A percentile compares a stretch with the other conserved stretches of the same genome.
Conservation (phyloP, 78 protist species). For the Ministeria vibrans region DNA sequence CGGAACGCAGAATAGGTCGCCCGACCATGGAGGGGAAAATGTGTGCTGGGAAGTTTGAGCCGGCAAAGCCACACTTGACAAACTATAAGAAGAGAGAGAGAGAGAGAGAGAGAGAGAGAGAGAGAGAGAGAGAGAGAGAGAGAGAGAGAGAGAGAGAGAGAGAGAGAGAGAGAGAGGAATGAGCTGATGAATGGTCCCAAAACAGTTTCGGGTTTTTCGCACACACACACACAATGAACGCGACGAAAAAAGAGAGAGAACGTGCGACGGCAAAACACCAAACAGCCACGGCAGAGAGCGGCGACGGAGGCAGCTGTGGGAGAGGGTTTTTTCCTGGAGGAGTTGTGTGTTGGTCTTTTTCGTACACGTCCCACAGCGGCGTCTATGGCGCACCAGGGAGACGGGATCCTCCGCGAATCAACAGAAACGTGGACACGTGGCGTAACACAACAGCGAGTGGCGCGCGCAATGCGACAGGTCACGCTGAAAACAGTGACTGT, state of each 20-base stretch:
- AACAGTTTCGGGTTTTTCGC: not conserved
- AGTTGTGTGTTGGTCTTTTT: not conserved
- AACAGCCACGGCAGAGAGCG: too few relatives aligned
- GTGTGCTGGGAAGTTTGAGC: constrained; percentile 90
- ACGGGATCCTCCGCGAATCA: too few relatives aligned
- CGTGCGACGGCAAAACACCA: not conserved
- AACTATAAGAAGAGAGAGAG: constrained; percentile 36
- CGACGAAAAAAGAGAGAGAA: not conserved
- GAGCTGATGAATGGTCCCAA: not conserved
- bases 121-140: not conserved
- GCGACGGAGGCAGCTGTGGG: too few relatives aligned
- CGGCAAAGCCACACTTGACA: constrained; percentile 97
- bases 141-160: not conserved
- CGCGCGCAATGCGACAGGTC: not conserved
- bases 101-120: not conserved
- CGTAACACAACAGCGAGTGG: too few relatives aligned
- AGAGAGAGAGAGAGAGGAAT: too few relatives aligned
- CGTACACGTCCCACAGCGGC: too few relatives aligned
- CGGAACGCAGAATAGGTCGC: constrained; percentile 90
- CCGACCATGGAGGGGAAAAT: constrained; percentile 97
- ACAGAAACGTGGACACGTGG: too few relatives aligned
- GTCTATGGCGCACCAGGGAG: too few relatives aligned
- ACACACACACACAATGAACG: not conserved
- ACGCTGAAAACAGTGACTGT: not conserved
- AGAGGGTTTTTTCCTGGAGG: too few relatives aligned